phyloP scores from a whole-genome alignment of 2,329 filamentous ascomycete genomes.

The Penicillium sp. region DNA sequence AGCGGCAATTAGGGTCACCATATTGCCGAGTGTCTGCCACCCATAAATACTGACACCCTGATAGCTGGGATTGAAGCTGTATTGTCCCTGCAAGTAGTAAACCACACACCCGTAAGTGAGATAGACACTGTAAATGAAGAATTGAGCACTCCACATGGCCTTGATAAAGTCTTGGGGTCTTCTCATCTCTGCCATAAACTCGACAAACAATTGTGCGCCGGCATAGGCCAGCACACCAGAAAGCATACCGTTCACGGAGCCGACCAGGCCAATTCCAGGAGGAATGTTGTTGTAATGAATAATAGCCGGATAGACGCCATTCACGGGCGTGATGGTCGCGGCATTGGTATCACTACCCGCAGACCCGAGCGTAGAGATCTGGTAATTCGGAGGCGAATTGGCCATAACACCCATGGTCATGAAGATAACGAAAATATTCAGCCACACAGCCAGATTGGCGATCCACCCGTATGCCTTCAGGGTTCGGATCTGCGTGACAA shows the following conservation, averaged over 20 bases:
- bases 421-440: constrained; percentile 57
- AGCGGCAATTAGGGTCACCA: constrained; percentile 29
- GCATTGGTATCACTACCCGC: constrained; percentile 27
- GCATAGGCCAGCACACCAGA: constrained; percentile 60
- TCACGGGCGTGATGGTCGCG: constrained; percentile 26
- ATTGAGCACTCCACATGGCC: constrained; percentile 45
- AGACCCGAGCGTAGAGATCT: constrained; percentile 26
- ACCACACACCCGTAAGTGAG: constrained; percentile 51
- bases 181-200: constrained; percentile 58
- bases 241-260: constrained; percentile 53
- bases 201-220: constrained; percentile 59
- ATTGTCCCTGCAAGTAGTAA: constrained; percentile 52
- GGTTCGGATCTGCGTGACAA: constrained; percentile 58
- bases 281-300: constrained; percentile 46
- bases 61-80: constrained; percentile 31
- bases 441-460: constrained; percentile 57
- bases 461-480: constrained; percentile 57
- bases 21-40: constrained; percentile 35
- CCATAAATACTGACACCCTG: constrained; percentile 33
- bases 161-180: constrained; percentile 53
- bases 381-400: constrained; percentile 52
- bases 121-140: constrained; percentile 51
- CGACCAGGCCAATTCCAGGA: constrained; percentile 42
- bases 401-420: constrained; percentile 57
- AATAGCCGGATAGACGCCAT: constrained; percentile 32